phyloP scores from a whole-genome alignment of 257 asterid species.

The Fraxinus anomala region DNA sequence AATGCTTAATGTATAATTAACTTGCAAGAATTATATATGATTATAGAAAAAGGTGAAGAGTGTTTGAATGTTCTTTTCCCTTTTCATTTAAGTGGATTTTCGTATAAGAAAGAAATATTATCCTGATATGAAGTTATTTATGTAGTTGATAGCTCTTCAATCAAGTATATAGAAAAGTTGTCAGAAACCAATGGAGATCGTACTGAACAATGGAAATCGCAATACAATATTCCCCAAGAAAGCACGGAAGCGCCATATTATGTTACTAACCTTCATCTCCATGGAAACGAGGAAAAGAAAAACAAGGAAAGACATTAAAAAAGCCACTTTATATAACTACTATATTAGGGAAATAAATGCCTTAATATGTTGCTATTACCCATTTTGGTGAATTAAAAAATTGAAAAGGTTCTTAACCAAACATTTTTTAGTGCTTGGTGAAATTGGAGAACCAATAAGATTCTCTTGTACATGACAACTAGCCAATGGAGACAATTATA shows the following conservation, averaged over 20 bases:
- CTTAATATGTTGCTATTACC: background rate
- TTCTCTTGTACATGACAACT: background rate
- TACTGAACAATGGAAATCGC: background rate
- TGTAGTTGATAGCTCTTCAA: too few species aligned
- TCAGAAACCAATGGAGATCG: too few species aligned
- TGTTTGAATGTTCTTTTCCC: too few species aligned
- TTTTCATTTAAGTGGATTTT: too few species aligned
- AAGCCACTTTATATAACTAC: background rate
- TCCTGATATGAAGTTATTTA: too few species aligned
- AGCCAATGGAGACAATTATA: background rate
- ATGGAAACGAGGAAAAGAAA: too few species aligned
- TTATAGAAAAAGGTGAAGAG: too few species aligned
- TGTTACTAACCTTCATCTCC: background rate
- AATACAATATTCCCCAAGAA: background rate
- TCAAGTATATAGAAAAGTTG: too few species aligned
- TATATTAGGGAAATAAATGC: background rate
- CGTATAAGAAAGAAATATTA: too few species aligned
- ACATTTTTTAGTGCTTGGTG: background rate
- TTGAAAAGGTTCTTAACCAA: background rate
- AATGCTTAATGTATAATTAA: too few species aligned
- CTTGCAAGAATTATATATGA: too few species aligned
- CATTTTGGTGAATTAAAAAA: background rate
- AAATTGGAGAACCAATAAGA: constrained; percentile 4
- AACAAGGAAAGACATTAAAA: too few species aligned
- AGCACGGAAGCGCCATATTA: background rate